Conservation (phyloP, 805 yeast genomes). For the Saccharomycodes ludwigii region DNA sequence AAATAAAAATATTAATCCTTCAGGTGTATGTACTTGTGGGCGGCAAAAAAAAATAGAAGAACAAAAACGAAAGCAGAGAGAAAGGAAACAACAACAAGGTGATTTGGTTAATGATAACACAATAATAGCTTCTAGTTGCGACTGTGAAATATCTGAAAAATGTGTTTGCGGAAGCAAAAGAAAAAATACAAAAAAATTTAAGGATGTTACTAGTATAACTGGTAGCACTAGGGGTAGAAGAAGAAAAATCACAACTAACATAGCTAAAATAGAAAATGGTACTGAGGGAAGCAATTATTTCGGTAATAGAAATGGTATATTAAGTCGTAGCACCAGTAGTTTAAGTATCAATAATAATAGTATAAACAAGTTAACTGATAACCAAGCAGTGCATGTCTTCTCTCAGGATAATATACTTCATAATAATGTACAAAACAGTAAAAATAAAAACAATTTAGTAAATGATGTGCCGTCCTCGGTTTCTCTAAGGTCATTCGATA, state of each 20-base stretch:
- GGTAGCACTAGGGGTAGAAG: too few species aligned
- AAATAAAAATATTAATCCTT: slow-evolving; percentile 47
- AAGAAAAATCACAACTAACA: too few species aligned
- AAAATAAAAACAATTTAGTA: too few species aligned
- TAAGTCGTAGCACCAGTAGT: neutral
- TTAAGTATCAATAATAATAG: neutral
- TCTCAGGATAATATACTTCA: neutral
- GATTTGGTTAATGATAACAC: too few species aligned
- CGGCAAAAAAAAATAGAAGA: slow-evolving; percentile 26
- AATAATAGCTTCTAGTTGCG: too few species aligned
- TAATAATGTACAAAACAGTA: neutral
- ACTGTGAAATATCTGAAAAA: too few species aligned
- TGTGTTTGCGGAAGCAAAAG: too few species aligned
- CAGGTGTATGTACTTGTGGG: slow-evolving; percentile 57
- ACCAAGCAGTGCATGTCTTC: slow-evolving; percentile 1
- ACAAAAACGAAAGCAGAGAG: slow-evolving; percentile 17
- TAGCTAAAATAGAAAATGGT: neutral
- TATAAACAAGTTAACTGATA: neutral
- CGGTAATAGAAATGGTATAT: neutral
- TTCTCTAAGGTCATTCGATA: too few species aligned
- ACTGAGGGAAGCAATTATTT: too few species aligned
- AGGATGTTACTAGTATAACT: slow-evolving; percentile 24
- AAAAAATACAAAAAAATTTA: slow-evolving; percentile 22
- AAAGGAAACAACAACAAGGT: too few species aligned
- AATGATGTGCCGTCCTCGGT: too few species aligned